Conservation (phyloP, 1,284 basidiomycete genomes). For the Pseudozyma tsukubaensis region DNA sequence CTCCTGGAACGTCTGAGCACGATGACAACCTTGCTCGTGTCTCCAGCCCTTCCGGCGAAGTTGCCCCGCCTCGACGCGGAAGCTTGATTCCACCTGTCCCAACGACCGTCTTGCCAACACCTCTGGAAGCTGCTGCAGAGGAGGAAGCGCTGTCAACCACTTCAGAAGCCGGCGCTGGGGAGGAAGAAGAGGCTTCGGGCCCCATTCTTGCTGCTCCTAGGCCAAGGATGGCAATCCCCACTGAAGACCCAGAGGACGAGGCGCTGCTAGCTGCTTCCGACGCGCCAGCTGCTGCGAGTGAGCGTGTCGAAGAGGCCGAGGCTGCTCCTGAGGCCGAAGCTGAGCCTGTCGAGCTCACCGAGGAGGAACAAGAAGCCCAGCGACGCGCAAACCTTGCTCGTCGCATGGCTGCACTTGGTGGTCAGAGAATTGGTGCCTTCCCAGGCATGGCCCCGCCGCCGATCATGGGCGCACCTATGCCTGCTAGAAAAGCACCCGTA, state of each 20-base stretch:
- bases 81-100: slow-evolving; percentile 40
- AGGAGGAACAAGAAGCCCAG: slow-evolving; percentile 59
- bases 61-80: slow-evolving; percentile 10
- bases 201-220: slow-evolving; percentile 54
- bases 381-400: slow-evolving; percentile 59
- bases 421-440: slow-evolving; percentile 58
- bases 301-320: background rate
- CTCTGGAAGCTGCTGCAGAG: slow-evolving; percentile 14
- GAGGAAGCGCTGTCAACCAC: slow-evolving; percentile 5
- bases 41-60: slow-evolving; percentile 13
- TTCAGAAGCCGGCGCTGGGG: slow-evolving; percentile 2
- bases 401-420: slow-evolving; percentile 66
- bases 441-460: slow-evolving; percentile 75
- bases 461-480: slow-evolving; percentile 69
- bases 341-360: slow-evolving; percentile 45
- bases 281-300: slow-evolving; percentile 2
- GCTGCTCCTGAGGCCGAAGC: slow-evolving; percentile 13
- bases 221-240: slow-evolving; percentile 50
- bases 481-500: slow-evolving; percentile 70
- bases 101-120: slow-evolving; percentile 12
- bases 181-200: slow-evolving; percentile 8
- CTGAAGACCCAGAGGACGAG: slow-evolving; percentile 56
- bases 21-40: slow-evolving; percentile 20
- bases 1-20: slow-evolving; percentile 17
- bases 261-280: slow-evolving; percentile 41